phyloP scores from a whole-genome alignment of 345 rosid species.

The Eutrema heterophyllum region DNA sequence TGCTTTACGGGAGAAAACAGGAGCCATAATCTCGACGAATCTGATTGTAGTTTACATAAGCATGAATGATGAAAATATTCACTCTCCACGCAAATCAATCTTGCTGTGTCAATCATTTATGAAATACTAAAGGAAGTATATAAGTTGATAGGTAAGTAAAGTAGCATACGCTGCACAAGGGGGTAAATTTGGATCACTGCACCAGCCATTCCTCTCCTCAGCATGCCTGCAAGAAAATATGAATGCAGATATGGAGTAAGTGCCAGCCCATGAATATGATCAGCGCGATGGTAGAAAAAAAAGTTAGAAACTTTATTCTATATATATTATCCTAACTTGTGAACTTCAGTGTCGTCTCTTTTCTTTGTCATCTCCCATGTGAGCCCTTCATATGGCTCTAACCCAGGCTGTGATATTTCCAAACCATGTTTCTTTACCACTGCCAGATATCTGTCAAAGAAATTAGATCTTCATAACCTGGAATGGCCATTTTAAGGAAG shows the following conservation, averaged over 20 bases:
- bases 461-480: constrained; percentile 4
- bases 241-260: neutral
- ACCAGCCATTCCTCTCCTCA: constrained; percentile 86
- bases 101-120: neutral
- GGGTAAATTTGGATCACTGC: constrained; percentile 68
- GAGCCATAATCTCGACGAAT: constrained; percentile 98
- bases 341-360: constrained; percentile 78
- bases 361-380: constrained; percentile 96
- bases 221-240: constrained; percentile 45
- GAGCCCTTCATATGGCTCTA: constrained; percentile 67
- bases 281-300: neutral
- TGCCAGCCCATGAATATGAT: neutral
- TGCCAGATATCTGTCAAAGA: constrained; percentile 55
- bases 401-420: constrained; percentile 97
- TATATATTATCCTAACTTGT: constrained; percentile 51
- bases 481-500: neutral
- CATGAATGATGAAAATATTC: neutral
- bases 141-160: neutral
- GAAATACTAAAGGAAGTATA: neutral
- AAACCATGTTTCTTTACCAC: constrained; percentile 75
- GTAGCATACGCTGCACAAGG: constrained; percentile 94
- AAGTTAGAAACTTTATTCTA: neutral
- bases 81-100: neutral
- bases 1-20: constrained; percentile 86
- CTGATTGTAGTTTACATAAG: constrained; percentile 35